Evolutionary conservation across 2,329 filamentous ascomycete species (phyloP), one percentile per base, ranked within the genome.

Genomic region (Cladosporium sp.): DNA sequence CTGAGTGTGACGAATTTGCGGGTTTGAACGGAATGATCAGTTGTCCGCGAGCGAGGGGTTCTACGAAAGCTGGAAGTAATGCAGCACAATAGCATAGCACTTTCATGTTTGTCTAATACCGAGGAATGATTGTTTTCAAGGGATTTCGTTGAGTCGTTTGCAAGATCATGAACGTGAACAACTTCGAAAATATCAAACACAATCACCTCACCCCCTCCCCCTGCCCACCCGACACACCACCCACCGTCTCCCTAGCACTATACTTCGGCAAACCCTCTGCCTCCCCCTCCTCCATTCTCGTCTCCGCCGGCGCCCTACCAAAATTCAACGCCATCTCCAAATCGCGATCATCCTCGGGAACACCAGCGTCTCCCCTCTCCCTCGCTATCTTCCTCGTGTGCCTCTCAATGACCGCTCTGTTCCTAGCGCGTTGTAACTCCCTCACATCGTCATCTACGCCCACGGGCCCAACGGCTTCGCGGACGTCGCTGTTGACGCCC

Each of bases 401-500:
- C n/a, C 60, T 40, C 52, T 61, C 61, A n/a, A 60, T 63, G 20
- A 55, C 60, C 37, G 53, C 62, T 20, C 62, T 53, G 15, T 63
- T 64, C 10, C 53, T 47, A 44, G 24, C 28, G 10, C 61, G 22
- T 53, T 61, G 62, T 20, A 28, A 54, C 48, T 57, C 62, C 25
- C 57, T 59, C 45, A 44, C 61, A 28, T 50, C 9, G 10, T 3
- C 4, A 42, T 32, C 51, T 35, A 45, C 42, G 42, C 15, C 56
- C 17, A 17, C 32, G 6, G 22, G 25, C 6, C 40, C 47, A 19
- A 17, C 59, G 9, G 65, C 50, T 2, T 57, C 52, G 12, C 57
- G 51, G 20, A 59, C 59, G 24, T 69, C 66, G 12, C 50, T 50
- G 12, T 60, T 50, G 9, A 67, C 56, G 17, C 66, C 66, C 17